phyloP scores from a whole-genome alignment of 306 rosid genomes.

The Prunus fruticosa region DNA sequence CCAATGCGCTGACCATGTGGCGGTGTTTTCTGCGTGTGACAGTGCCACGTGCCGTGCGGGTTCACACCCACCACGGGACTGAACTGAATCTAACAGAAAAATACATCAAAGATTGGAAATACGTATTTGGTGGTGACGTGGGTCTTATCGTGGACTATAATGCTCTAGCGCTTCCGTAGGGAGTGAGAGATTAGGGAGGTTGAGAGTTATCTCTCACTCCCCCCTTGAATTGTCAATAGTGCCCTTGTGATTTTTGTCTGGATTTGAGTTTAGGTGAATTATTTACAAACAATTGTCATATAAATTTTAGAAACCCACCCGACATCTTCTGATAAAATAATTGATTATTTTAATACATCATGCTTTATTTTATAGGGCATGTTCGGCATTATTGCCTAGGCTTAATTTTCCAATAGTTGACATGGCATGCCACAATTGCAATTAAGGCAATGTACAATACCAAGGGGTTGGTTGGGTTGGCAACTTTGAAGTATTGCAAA shows the following conservation, averaged over 20 bases:
- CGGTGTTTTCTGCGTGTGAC: not conserved
- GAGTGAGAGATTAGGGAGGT: not conserved
- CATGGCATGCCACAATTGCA: too few species aligned
- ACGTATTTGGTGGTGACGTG: conserved; percentile 1
- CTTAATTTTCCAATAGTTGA: too few species aligned
- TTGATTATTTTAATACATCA: too few species aligned
- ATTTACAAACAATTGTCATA: not conserved
- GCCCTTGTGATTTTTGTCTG: not conserved
- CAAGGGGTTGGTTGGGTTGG: too few species aligned
- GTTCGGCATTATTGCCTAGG: too few species aligned
- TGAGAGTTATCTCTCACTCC: not conserved
- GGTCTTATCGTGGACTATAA: conserved; percentile 21
- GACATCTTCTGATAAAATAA: too few species aligned
- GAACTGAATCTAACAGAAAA: conserved; percentile 47
- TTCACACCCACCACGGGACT: conserved; percentile 1
- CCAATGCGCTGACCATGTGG: conserved; percentile 24
- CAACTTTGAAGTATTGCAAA: too few species aligned
- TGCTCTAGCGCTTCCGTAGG: not conserved
- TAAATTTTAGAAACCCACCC: too few species aligned
- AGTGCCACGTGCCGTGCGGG: conserved; percentile 15
- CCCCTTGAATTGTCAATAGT: not conserved
- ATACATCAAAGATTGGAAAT: not conserved
- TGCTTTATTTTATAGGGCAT: too few species aligned
- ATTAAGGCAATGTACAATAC: too few species aligned
- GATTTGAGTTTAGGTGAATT: not conserved